These are phyloP conservation scores for Akanthomyces dipterigenus DNA, from an alignment of 2,329 filamentous ascomycete genomes.

Conservation along the genomic window DNA sequence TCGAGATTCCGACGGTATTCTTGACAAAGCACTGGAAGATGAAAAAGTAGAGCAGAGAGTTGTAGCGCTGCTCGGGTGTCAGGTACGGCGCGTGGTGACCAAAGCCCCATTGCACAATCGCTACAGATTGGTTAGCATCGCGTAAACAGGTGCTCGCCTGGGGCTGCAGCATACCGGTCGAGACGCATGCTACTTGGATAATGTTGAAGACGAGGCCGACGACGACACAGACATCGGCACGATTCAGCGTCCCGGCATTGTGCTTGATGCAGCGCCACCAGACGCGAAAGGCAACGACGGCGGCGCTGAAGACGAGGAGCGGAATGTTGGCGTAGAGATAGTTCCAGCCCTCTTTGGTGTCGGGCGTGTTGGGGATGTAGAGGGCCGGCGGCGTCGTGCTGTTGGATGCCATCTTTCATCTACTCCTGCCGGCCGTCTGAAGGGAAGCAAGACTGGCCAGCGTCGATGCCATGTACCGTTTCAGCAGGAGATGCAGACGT, in stretches of 20 bases:
- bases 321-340: conserved; percentile 9
- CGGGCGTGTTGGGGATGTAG: conserved; percentile 2
- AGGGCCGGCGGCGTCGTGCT: not conserved
- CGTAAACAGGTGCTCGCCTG: not conserved
- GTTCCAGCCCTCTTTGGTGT: conserved; percentile 6
- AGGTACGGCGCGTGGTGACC: conserved; percentile 8
- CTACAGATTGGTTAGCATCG: not conserved
- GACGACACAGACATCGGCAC: conserved; percentile 7
- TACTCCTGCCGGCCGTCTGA: not conserved
- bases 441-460: not conserved
- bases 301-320: not conserved
- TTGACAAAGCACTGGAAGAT: conserved; percentile 10
- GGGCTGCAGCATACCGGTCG: not conserved
- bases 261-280: conserved; percentile 12
- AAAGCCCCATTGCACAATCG: conserved; percentile 8
- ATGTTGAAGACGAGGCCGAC: conserved; percentile 7
- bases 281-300: conserved; percentile 4
- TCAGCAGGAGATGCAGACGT: too few relatives aligned
- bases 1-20: conserved; percentile 3
- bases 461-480: not conserved
- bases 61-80: conserved; percentile 3
- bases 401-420: not conserved
- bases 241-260: not conserved
- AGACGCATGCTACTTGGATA: conserved; percentile 6
- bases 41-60: conserved; percentile 8